These are phyloP conservation scores for Pyronema omphalodes DNA, from an alignment of 495 filamentous ascomycete genomes.

Conservation along the genomic window DNA sequence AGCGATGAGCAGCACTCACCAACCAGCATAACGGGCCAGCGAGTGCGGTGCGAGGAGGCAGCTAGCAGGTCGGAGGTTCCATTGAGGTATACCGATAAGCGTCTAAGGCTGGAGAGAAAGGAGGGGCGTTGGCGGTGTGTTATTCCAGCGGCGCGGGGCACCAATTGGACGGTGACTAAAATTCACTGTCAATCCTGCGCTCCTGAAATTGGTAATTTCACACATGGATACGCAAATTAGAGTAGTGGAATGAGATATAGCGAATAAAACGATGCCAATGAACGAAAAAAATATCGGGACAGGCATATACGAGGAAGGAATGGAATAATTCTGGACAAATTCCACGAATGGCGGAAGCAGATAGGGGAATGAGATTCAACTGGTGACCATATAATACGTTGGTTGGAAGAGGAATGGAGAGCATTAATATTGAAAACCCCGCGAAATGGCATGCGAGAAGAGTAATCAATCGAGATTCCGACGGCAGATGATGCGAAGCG, in stretches of 20 bases:
- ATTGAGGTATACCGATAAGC: constrained; percentile 52
- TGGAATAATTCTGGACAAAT: not conserved
- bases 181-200: not conserved
- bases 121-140: constrained; percentile 42
- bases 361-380: too few species aligned
- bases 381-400: not conserved
- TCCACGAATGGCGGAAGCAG: too few species aligned
- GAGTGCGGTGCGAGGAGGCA: constrained; percentile 50
- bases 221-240: too few species aligned
- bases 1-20: constrained; percentile 65
- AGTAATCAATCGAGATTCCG: too few species aligned
- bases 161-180: constrained; percentile 54
- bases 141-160: constrained; percentile 63
- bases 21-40: constrained; percentile 78
- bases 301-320: not conserved
- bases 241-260: not conserved
- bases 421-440: too few species aligned
- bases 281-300: too few species aligned
- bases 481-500: too few species aligned
- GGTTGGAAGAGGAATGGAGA: too few species aligned
- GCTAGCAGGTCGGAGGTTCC: constrained; percentile 74
- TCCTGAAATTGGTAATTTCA: too few species aligned
- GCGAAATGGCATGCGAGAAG: too few species aligned
- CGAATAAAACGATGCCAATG: not conserved
- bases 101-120: constrained; percentile 42